Percentiles rank a stretch among this genome's conserved stretches.
Evolutionary conservation across 192 early-diverging fungal genomes (phyloP).

Genomic region (Ambispora gerdemannii): DNA sequence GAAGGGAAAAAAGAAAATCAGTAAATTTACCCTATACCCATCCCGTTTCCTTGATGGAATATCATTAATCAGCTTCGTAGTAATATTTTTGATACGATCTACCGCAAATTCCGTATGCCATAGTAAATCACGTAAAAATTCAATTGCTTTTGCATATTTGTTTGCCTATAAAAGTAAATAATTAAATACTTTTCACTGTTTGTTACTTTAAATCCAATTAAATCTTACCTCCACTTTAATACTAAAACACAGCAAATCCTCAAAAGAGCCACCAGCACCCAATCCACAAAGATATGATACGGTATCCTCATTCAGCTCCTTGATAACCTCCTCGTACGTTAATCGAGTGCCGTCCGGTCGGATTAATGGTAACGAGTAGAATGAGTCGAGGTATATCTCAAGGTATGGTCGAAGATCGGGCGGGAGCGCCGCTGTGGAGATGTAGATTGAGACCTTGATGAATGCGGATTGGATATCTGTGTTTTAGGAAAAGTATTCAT

Average conservation of each 20-base stretch:
- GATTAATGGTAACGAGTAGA: slow-evolving; percentile 52
- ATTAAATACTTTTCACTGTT: not conserved
- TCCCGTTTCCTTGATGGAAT: slow-evolving; percentile 56
- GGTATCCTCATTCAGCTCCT: slow-evolving; percentile 53
- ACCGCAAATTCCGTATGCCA: slow-evolving; percentile 55
- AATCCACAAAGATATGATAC: slow-evolving; percentile 43
- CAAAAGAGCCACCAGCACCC: slow-evolving; percentile 43
- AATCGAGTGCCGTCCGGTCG: slow-evolving; percentile 34
- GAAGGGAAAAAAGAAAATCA: not conserved
- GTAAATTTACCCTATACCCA: slow-evolving; percentile 45
- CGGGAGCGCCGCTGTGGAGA: slow-evolving; percentile 46
- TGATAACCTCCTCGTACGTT: slow-evolving; percentile 51
- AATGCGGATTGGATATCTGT: slow-evolving; percentile 56
- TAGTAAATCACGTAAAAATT: slow-evolving; percentile 51
- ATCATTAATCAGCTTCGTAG: slow-evolving; percentile 52
- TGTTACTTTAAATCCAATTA: not conserved
- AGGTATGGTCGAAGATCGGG: slow-evolving; percentile 47
- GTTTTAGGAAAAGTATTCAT: not conserved
- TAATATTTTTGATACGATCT: slow-evolving; percentile 55
- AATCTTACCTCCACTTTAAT: slow-evolving; percentile 38
- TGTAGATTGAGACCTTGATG: slow-evolving; percentile 45
- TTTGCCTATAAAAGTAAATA: slow-evolving; percentile 32
- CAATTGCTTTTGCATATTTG: slow-evolving; percentile 51
- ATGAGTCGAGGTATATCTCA: slow-evolving; percentile 52
- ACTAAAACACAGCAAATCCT: slow-evolving; percentile 33